Evolutionary conservation across 1,284 basidiomycete species (phyloP).

Genomic region (Hypsizygus ulmarius): DNA sequence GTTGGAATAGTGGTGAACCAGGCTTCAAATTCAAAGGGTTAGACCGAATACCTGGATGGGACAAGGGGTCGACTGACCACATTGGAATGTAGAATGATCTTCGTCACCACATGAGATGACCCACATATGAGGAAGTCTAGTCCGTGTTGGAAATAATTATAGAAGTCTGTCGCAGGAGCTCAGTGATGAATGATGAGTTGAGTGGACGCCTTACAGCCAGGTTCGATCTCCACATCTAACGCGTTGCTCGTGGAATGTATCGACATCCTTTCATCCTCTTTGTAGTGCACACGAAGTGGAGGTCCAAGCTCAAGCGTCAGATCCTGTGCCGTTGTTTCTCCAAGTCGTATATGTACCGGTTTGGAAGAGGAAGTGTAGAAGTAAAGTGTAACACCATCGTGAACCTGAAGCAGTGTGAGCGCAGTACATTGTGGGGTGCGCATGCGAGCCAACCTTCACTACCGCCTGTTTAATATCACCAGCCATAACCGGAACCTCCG

Average conservation of each 20-base stretch:
- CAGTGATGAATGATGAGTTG: neutral
- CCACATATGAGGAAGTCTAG: conserved; percentile 81
- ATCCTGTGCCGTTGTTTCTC: conserved; percentile 82
- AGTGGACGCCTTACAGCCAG: conserved; percentile 39
- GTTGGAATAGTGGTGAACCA: conserved; percentile 83
- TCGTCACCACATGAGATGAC: conserved; percentile 68
- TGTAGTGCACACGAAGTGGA: conserved; percentile 77
- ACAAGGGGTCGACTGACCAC: conserved; percentile 51
- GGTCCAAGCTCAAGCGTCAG: conserved; percentile 75
- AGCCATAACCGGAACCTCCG: conserved; percentile 61
- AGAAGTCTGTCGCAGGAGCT: conserved; percentile 64
- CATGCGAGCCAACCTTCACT: conserved; percentile 49
- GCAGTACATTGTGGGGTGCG: neutral
- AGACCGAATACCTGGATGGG: neutral
- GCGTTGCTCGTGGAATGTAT: conserved; percentile 60
- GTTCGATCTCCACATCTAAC: conserved; percentile 41
- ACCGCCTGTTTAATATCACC: conserved; percentile 68
- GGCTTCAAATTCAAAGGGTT: conserved; percentile 50
- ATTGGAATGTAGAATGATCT: conserved; percentile 84
- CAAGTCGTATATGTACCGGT: conserved; percentile 65
- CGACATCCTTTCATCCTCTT: conserved; percentile 84
- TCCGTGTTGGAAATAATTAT: conserved; percentile 89
- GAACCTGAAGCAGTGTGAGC: conserved; percentile 47
- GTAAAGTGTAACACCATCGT: conserved; percentile 67
- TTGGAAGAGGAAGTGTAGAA: conserved; percentile 56